A percentile compares a stretch with the other conserved stretches of the same genome.
These are phyloP conservation scores for Penicillium sp. DNA, from an alignment of 2,329 filamentous ascomycete genomes.

Conservation along the genomic window DNA sequence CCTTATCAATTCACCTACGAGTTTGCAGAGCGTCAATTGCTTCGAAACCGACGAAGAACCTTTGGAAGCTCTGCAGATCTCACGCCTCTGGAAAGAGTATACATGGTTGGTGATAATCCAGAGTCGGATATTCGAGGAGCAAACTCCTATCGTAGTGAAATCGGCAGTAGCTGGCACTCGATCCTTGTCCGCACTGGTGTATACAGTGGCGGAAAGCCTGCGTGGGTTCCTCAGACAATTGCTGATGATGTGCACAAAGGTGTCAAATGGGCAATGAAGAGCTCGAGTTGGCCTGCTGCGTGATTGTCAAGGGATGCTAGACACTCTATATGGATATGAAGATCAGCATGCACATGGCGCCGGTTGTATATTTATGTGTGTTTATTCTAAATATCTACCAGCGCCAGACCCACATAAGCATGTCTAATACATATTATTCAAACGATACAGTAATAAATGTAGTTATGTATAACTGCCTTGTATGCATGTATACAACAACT, in stretches of 20 bases:
- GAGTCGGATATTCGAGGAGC: constrained; percentile 88
- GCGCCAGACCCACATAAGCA: background rate
- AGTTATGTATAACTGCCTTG: no score
- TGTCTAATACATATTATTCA: background rate
- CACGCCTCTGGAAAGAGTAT: constrained; percentile 67
- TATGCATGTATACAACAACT: background rate
- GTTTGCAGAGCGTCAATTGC: constrained; percentile 75
- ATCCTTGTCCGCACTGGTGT: constrained; percentile 80
- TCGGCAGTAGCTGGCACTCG: constrained; percentile 72
- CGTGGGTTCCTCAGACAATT: constrained; percentile 61
- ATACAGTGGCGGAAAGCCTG: constrained; percentile 59
- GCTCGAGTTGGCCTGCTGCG: constrained; percentile 40
- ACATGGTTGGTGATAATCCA: constrained; percentile 91
- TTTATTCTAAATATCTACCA: background rate
- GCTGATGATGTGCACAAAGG: constrained; percentile 73
- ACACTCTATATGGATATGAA: background rate
- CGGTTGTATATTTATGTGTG: background rate
- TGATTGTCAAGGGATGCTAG: background rate
- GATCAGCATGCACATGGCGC: background rate
- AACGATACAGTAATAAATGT: background rate
- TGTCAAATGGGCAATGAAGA: constrained; percentile 71
- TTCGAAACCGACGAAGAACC: constrained; percentile 55
- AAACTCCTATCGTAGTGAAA: constrained; percentile 67
- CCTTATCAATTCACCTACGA: constrained; percentile 74
- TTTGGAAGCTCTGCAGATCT: constrained; percentile 37